Conservation (phyloP, 768 basidiomycete species). For the Xerocomellus intermedius region DNA sequence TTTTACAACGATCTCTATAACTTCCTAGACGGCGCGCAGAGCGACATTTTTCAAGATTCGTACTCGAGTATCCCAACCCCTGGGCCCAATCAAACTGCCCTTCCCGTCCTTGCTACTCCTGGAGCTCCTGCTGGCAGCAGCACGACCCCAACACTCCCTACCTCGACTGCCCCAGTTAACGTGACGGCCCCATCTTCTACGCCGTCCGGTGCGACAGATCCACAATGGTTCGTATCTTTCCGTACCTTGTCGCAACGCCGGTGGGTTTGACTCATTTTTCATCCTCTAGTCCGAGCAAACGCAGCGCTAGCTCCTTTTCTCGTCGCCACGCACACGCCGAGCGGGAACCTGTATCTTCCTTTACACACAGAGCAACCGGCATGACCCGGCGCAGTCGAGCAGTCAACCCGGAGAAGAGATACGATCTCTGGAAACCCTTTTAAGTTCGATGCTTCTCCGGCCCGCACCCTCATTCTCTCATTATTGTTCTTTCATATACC, state of each 20-base stretch:
- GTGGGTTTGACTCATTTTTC: not conserved
- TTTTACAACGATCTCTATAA: constrained; percentile 71
- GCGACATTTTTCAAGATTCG: constrained; percentile 67
- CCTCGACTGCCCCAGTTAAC: not conserved
- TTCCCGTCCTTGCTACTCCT: constrained; percentile 17
- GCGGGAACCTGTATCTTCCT: not conserved
- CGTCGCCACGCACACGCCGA: constrained; percentile 4
- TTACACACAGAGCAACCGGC: constrained; percentile 1
- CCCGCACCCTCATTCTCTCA: not conserved
- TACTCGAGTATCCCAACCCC: constrained; percentile 47
- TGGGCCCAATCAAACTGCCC: constrained; percentile 34
- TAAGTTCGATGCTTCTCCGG: not conserved
- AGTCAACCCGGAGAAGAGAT: not conserved
- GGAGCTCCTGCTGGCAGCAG: not conserved
- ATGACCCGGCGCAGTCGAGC: constrained; percentile 15
- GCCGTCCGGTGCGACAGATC: not conserved
- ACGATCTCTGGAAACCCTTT: constrained; percentile 15
- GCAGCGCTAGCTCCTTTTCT: not conserved
- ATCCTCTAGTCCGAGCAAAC: constrained; percentile 1
- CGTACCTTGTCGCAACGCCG: not conserved
- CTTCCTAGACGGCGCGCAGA: constrained; percentile 68
- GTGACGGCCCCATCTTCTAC: constrained; percentile 1
- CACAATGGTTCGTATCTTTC: constrained; percentile 16
- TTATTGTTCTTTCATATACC: not conserved
- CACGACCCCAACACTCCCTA: not conserved